Evolutionary conservation across 2,329 filamentous ascomycete species (phyloP), one percentile per base, ranked within the genome.

Genomic region (Monosporascus ibericus): DNA sequence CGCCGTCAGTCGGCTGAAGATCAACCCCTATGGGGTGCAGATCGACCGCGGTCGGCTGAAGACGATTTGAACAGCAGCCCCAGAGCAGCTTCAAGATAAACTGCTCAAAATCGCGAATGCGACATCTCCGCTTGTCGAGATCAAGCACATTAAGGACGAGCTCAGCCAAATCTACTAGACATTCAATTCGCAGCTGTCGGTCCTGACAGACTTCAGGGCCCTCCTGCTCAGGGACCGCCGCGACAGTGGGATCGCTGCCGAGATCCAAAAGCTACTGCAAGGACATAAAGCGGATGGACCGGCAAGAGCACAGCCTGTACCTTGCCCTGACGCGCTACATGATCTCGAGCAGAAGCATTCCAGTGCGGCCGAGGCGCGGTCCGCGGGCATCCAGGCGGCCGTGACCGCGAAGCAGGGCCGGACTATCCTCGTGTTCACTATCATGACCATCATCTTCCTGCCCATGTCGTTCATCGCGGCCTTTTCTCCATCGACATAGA

Each of bases 131-230:
- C 71, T 87, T 0, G 75, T 80, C 0, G 83, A 87, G 59, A 81
- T 80, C 47, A 86, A 86, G 62, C 84, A 87, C 60, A 85, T 87
- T 49, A 77, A 81, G 20, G 84, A 87, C 59, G 83, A 87, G 65
- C 75, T 87, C 20, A 81, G 81, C 60, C 86, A 86, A 68, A 78
- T 87, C 30, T 65, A 64, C 5, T 76, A 76, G 50, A 73, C 82
- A 0, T 66, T 82, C 1, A 71, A 75, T 44, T 71, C 78, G 30
- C 79, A 82, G 56, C 60, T 70, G 4, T 65, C 68, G 36, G 73
- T 79, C 0, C 65, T 81, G 1, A 67, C 64, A 1, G 74, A 79
- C 46, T 72, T 82, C 25, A 72, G 75, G 52, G 61, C 9, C 30
- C 4, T 34, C 30, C 30, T 34, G 11, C 30, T 3, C 9, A 4